A percentile compares a stretch with the other conserved stretches of the same genome.
phyloP scores from a whole-genome alignment of 176 grass and related monocot species.

The Oryza glaberrima region DNA sequence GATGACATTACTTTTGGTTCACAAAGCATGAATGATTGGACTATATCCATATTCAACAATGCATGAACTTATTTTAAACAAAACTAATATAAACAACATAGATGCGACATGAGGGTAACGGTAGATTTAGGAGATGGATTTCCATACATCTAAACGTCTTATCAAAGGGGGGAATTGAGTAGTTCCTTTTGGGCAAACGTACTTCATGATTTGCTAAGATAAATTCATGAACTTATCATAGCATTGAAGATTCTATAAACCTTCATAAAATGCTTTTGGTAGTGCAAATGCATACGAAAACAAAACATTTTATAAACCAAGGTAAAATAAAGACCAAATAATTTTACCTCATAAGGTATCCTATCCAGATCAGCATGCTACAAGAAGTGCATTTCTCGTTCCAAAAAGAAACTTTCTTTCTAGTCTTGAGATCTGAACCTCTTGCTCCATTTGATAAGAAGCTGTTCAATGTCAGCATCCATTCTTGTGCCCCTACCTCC shows the following conservation, averaged over 20 bases:
- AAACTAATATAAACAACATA: neutral
- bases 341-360: slow-evolving; percentile 11
- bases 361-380: neutral
- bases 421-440: slow-evolving; percentile 57
- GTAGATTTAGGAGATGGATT: neutral
- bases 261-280: neutral
- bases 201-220: neutral
- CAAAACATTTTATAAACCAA: neutral
- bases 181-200: neutral
- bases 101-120: neutral
- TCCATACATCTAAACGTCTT: neutral
- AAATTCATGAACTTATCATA: neutral
- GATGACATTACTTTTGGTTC: neutral
- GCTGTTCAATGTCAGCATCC: slow-evolving; percentile 81
- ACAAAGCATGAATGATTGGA: neutral
- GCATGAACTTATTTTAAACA: neutral
- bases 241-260: neutral
- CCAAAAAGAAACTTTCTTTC: neutral
- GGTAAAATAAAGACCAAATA: neutral
- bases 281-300: neutral
- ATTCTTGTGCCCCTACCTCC: slow-evolving; percentile 92
- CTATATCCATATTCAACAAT: neutral
- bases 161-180: neutral
- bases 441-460: slow-evolving; percentile 79
- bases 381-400: neutral